Conservation (phyloP, 441 rosid genomes). For the Geranium incanum region DNA sequence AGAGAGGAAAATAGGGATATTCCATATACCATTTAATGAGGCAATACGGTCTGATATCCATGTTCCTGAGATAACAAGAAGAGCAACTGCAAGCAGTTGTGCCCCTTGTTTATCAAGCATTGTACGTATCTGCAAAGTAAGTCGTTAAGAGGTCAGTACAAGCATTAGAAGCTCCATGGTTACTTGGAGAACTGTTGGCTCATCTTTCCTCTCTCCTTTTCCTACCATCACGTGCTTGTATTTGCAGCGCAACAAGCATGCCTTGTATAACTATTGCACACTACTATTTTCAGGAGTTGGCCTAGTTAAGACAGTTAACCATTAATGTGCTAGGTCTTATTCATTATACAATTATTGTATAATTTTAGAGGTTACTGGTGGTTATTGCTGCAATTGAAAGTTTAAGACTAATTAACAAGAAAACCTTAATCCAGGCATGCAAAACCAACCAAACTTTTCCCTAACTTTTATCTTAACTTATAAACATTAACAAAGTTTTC, state of each 20-base stretch:
- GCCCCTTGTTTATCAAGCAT: conserved; percentile 90
- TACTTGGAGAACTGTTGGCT: neutral
- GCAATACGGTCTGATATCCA: conserved; percentile 96
- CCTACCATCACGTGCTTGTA: conserved; percentile 4
- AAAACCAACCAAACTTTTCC: neutral
- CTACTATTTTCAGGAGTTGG: neutral
- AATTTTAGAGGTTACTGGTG: neutral
- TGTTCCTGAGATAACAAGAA: conserved; percentile 89
- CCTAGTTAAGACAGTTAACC: neutral
- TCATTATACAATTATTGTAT: neutral
- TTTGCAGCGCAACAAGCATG: neutral
- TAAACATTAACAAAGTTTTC: neutral
- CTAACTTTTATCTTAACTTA: neutral
- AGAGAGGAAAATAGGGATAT: neutral
- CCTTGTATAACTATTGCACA: neutral
- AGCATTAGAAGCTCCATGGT: conserved; percentile 4
- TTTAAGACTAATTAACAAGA: neutral
- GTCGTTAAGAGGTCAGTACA: conserved; percentile 7
- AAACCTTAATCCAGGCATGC: neutral
- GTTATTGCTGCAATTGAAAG: neutral
- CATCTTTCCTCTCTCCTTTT: neutral
- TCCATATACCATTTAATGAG: conserved; percentile 71
- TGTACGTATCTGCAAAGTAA: conserved; percentile 69
- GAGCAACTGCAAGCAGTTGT: conserved; percentile 74
- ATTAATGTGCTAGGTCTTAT: neutral